These are phyloP conservation scores for Psilocybe cubensis DNA, from an alignment of 768 basidiomycete genomes.

Conservation along the genomic window DNA sequence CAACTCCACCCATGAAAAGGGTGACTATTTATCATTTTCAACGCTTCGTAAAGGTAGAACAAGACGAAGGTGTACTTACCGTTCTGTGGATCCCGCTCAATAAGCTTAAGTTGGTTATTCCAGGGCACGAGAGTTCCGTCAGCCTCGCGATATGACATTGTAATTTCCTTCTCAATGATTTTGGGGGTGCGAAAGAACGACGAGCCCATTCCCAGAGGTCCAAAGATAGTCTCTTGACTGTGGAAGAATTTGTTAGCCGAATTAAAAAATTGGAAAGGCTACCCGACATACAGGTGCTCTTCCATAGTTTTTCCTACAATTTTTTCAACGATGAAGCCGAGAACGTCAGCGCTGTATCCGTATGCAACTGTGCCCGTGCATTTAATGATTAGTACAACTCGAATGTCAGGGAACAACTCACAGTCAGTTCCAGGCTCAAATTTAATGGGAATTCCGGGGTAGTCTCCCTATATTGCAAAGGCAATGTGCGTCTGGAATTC, in stretches of 20 bases:
- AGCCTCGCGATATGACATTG: slow-evolving; percentile 23
- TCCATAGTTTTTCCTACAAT: slow-evolving; percentile 28
- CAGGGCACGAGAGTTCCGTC: slow-evolving; percentile 23
- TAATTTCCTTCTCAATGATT: slow-evolving; percentile 20
- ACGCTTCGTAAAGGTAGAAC: background rate
- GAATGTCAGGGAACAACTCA: slow-evolving; percentile 8
- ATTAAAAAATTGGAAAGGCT: background rate
- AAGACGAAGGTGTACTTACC: slow-evolving; percentile 16
- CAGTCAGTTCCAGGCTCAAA: slow-evolving; percentile 37
- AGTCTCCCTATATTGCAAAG: slow-evolving; percentile 17
- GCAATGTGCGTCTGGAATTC: background rate
- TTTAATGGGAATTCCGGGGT: slow-evolving; percentile 26
- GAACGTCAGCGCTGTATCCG: slow-evolving; percentile 30
- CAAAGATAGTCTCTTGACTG: slow-evolving; percentile 36
- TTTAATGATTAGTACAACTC: background rate
- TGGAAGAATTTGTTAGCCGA: background rate
- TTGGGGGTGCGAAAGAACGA: slow-evolving; percentile 33
- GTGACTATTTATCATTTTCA: slow-evolving; percentile 13
- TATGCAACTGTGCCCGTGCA: slow-evolving; percentile 26
- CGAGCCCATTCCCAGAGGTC: slow-evolving; percentile 30
- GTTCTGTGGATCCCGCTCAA: slow-evolving; percentile 29
- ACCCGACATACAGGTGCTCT: slow-evolving; percentile 31
- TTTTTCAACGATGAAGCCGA: slow-evolving; percentile 31
- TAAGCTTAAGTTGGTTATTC: slow-evolving; percentile 21
- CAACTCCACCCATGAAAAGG: slow-evolving; percentile 31